Base-by-base conservation (phyloP, 306 rosid species). In the Vigna reflexopilosa region DNA sequence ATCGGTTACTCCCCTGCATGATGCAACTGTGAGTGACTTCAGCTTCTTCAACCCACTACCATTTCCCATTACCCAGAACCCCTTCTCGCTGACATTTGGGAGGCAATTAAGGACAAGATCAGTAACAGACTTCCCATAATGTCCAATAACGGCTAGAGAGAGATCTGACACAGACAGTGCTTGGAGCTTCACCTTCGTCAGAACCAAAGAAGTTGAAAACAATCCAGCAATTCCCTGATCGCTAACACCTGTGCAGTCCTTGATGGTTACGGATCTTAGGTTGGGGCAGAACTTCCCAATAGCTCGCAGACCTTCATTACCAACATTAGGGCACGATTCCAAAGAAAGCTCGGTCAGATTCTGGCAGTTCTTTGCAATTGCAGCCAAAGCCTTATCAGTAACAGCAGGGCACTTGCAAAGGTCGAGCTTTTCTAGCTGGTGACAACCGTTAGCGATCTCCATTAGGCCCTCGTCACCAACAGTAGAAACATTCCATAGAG, bases 21-120 rank as follows among this genome's bases (percentile, higher is more conserved):
- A 88, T 22, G 93, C 67, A 74, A 96, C 73, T 78, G 97, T 83
- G 5, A 96, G 81, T 16, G 96, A 88, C 85, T 90, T 96, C 69
- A 96, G 78, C 81, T 91, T 96, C 80, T 90, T 98, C 79, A 96
- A 86, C 36, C 99, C 98, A 69, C 80, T 92, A 52, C 94, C 92
- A 36, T 85, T 91, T 16, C 97, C 98, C 98, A 96, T 88, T 63
- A 90, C 93, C 98, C 97, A 96, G 89, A 96, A 88, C 15, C 98
- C 99, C 85, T 82, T 91, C 88, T 93, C 96, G 12, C 91, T 85
- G 26, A 93, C 87, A 73, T 86, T 86, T 50, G 91, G 84, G 51
- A 96, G 97, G 82, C 77, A 82, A 63, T 78, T 68, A 9, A 96
- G 94, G 66, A 82, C 93, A 56, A 93, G 91, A 87, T 93, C 94